A percentile compares a stretch with the other conserved stretches of the same genome.
These are phyloP conservation scores for Trapa bicornis DNA, from an alignment of 345 rosid genomes.

Conservation along the genomic window DNA sequence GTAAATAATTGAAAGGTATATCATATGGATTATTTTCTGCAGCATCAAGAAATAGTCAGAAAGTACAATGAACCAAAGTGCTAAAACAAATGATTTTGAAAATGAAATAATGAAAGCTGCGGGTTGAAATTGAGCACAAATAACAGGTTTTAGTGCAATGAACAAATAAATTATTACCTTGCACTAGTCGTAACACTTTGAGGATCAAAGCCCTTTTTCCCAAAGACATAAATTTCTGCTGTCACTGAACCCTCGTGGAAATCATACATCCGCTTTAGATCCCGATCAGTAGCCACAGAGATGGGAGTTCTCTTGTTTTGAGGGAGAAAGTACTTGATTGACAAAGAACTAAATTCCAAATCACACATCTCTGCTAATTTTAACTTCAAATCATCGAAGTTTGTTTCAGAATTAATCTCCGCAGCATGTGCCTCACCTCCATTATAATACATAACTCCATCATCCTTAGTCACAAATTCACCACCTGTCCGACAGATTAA, in stretches of 20 bases:
- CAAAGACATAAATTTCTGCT: slow-evolving; percentile 57
- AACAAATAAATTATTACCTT: slow-evolving; percentile 29
- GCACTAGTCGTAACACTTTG: slow-evolving; percentile 15
- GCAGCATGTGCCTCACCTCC: slow-evolving; percentile 87
- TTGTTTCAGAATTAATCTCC: slow-evolving; percentile 53
- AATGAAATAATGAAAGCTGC: background rate
- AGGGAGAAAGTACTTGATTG: slow-evolving; percentile 82
- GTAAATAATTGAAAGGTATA: background rate
- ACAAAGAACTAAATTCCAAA: slow-evolving; percentile 48
- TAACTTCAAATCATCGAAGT: slow-evolving; percentile 56
- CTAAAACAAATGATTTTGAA: background rate
- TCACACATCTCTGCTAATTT: slow-evolving; percentile 61
- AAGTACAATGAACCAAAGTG: background rate
- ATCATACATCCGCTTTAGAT: slow-evolving; percentile 71
- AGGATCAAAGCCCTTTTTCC: slow-evolving; percentile 47
- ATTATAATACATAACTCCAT: slow-evolving; percentile 50
- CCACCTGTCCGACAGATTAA: slow-evolving; percentile 82
- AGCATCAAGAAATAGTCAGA: background rate
- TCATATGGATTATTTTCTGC: background rate
- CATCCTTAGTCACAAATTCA: slow-evolving; percentile 48
- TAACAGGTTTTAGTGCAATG: slow-evolving; percentile 4
- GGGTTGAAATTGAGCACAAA: background rate
- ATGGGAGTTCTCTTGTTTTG: slow-evolving; percentile 61
- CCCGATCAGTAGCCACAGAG: slow-evolving; percentile 57
- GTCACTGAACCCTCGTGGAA: slow-evolving; percentile 56